phyloP scores from a whole-genome alignment of 2,329 filamentous ascomycete species.

The Aspergillus aculeatinus region DNA sequence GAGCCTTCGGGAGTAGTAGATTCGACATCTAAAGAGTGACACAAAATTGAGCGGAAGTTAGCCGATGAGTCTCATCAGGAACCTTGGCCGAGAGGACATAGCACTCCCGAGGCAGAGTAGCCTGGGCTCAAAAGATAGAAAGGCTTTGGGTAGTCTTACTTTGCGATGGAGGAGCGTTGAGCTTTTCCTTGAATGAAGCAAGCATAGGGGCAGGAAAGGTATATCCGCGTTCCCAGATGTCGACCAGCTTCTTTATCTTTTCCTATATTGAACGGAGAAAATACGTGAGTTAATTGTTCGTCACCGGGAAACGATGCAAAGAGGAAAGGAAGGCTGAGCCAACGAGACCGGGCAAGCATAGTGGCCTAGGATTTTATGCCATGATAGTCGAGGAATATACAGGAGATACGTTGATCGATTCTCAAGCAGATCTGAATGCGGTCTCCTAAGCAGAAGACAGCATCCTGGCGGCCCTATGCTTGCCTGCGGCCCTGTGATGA shows the following conservation, averaged over 20 bases:
- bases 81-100: background rate
- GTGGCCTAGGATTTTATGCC: conserved; percentile 26
- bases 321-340: conserved; percentile 13
- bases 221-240: conserved; percentile 95
- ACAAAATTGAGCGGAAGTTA: conserved; percentile 23
- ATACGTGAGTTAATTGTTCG: conserved; percentile 53
- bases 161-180: conserved; percentile 60
- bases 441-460: conserved; percentile 16
- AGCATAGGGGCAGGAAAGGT: conserved; percentile 85
- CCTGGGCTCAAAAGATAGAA: conserved; percentile 1
- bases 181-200: conserved; percentile 75
- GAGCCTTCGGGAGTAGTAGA: conserved; percentile 69
- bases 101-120: background rate
- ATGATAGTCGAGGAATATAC: conserved; percentile 21
- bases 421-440: conserved; percentile 12
- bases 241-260: conserved; percentile 91
- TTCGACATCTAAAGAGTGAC: conserved; percentile 50
- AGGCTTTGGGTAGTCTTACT: conserved; percentile 55
- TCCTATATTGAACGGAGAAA: conserved; percentile 63
- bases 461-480: conserved; percentile 22
- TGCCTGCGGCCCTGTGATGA: conserved; percentile 34
- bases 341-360: conserved; percentile 8
- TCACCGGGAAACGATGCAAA: conserved; percentile 21
- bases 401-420: conserved; percentile 27
- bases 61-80: conserved; percentile 11